phyloP scores from a whole-genome alignment of 768 basidiomycete species.

The Kwoniella sp. region DNA sequence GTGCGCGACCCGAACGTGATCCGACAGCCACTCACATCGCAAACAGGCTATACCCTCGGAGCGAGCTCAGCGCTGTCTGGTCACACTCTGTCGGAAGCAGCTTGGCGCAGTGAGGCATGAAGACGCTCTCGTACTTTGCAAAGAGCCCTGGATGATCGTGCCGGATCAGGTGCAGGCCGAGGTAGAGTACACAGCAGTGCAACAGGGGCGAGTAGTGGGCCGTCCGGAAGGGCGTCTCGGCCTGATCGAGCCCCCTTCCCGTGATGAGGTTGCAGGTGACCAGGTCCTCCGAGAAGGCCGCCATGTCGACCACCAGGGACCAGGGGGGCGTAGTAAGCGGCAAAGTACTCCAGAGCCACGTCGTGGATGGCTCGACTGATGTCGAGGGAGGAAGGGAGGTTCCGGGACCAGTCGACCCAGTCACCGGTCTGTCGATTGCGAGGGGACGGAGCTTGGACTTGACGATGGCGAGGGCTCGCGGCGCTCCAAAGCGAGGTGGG shows the following conservation, averaged over 20 bases:
- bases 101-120: conserved; percentile 15
- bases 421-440: conserved; percentile 15
- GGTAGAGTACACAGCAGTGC: conserved; percentile 18
- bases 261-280: conserved; percentile 9
- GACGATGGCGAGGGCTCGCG: conserved; percentile 4
- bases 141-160: conserved; percentile 15
- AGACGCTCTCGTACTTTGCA: conserved; percentile 11
- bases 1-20: neutral
- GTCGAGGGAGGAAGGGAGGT: conserved; percentile 13
- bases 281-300: conserved; percentile 21
- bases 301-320: conserved; percentile 21
- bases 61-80: conserved; percentile 21
- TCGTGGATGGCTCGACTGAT: conserved; percentile 16
- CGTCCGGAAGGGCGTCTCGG: conserved; percentile 5
- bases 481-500: conserved; percentile 23
- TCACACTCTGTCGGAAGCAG: conserved; percentile 20
- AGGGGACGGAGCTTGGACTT: neutral
- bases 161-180: conserved; percentile 12
- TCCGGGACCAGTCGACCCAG: conserved; percentile 23
- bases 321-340: conserved; percentile 19
- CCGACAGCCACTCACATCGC: conserved; percentile 8
- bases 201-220: conserved; percentile 20
- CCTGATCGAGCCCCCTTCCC: neutral
- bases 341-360: conserved; percentile 15
- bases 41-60: conserved; percentile 14